These are phyloP conservation scores for Monosporascus sp. DNA, from an alignment of 2,329 filamentous ascomycete species.

Conservation along the genomic window DNA sequence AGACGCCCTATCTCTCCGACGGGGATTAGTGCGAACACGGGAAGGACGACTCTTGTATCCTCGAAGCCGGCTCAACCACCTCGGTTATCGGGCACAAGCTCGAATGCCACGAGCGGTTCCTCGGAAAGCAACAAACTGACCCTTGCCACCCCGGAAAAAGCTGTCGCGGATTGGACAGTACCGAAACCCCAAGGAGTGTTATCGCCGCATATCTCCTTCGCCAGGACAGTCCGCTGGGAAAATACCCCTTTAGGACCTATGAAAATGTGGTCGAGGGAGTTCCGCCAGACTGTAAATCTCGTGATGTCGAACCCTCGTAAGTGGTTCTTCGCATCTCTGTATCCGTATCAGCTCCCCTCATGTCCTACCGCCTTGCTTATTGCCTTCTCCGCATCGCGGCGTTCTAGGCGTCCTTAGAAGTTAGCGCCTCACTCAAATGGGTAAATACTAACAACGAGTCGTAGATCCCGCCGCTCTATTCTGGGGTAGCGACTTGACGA, in stretches of 20 bases:
- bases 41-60: background rate
- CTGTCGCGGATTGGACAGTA: slow-evolving; percentile 30
- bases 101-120: slow-evolving; percentile 20
- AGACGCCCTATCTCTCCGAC: background rate
- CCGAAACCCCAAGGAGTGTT: slow-evolving; percentile 23
- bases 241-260: slow-evolving; percentile 38
- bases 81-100: slow-evolving; percentile 12
- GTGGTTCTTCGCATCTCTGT: background rate
- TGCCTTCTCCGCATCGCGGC: background rate
- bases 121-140: slow-evolving; percentile 23
- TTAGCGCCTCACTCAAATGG: background rate
- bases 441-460: background rate
- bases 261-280: slow-evolving; percentile 36
- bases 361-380: background rate
- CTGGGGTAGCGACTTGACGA: slow-evolving; percentile 56
- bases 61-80: background rate
- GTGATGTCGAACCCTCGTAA: slow-evolving; percentile 28
- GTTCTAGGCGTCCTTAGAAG: background rate
- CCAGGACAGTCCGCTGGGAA: slow-evolving; percentile 34
- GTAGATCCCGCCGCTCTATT: slow-evolving; percentile 46
- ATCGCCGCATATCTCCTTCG: slow-evolving; percentile 23
- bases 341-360: background rate
- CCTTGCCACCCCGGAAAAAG: slow-evolving; percentile 26
- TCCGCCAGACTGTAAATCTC: slow-evolving; percentile 36
- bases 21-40: background rate